phyloP scores from a whole-genome alignment of 108 stramenopile species.

The Nitzschia sp. region DNA sequence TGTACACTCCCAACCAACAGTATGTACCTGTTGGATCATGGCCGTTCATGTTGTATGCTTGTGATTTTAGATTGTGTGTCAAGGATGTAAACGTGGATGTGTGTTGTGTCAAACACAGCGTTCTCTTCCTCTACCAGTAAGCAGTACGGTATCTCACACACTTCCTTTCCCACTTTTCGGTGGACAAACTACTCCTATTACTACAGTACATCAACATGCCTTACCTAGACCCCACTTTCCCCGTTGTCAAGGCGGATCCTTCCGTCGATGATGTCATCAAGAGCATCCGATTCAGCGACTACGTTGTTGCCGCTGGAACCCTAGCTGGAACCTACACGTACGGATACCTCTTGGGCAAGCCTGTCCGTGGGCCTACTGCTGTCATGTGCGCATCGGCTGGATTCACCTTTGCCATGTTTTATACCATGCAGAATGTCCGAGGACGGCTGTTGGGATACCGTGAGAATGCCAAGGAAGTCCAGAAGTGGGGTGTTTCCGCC shows the following conservation, averaged over 20 bases:
- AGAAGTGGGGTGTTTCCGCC: slow-evolving; percentile 49
- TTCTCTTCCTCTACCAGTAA: too few species aligned
- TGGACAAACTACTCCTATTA: too few species aligned
- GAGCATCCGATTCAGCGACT: slow-evolving; percentile 61
- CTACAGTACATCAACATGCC: too few species aligned
- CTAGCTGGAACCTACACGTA: slow-evolving; percentile 71
- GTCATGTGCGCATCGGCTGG: slow-evolving; percentile 72
- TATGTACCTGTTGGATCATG: too few species aligned
- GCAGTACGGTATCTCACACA: too few species aligned
- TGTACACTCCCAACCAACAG: too few species aligned
- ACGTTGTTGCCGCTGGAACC: slow-evolving; percentile 42
- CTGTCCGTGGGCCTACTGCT: slow-evolving; percentile 70
- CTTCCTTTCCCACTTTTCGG: too few species aligned
- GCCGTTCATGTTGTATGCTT: too few species aligned
- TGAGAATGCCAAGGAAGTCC: slow-evolving; percentile 76
- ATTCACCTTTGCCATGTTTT: slow-evolving; percentile 70
- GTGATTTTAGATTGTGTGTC: too few species aligned
- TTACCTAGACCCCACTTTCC: slow-evolving; percentile 62
- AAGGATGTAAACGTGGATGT: too few species aligned
- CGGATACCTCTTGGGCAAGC: slow-evolving; percentile 80
- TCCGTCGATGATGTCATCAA: slow-evolving; percentile 79
- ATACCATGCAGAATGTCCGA: slow-evolving; percentile 69
- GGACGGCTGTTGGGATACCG: slow-evolving; percentile 67
- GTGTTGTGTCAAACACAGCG: too few species aligned
- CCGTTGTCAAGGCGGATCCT: slow-evolving; percentile 74